Base-by-base conservation (phyloP, 148 eudicot genomes). In the Vaccinium corymbosum region DNA sequence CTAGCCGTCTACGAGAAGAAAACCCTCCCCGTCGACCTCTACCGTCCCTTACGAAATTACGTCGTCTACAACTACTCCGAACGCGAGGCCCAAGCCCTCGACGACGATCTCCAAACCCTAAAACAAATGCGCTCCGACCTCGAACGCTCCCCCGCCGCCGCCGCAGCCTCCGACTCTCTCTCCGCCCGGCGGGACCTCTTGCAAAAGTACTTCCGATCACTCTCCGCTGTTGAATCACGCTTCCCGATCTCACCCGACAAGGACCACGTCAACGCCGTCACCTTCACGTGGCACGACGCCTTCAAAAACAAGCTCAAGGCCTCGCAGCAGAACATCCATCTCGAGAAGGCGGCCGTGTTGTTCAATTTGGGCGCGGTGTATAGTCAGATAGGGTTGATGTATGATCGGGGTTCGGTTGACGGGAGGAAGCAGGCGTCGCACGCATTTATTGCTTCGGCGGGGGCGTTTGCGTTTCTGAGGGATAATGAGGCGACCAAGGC, bases 361-460 rank as follows among this genome's bases (percentile, higher is more conserved):
- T 97, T 97, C 80, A 97, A 97, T 88, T 86, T 97, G 89, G 99
- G 97, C 1, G 97, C 99, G 4, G 98, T 93, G 80, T 89, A 91
- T 80, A 91, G 94, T 84, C 99, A 94, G 89, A 90, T 96, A 19
- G 99, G 95, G 85, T 53, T 96, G 75, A 77, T 89, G 49, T 92
- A 87, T 53, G 99, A 96, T 77, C 87, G 99, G 50, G 56, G 87
- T 0, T 81, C 91, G 20, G 91, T 92, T 6, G 98, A 96, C 74
- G 99, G 99, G 25, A 87, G 99, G 87, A 83, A 88, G 84, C 93
- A 89, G 87, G 98, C 97, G 38, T 90, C 93, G 32, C 94, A 93
- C 81, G 85, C 90, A 55, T 96, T 96, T 82, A 90, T 88, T 0
- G 87, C 89, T 3, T 94, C 95, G 38, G 98, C 98, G 3, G 99